Conservation (phyloP, 2,329 filamentous ascomycete species). For the Aspergillus sp. region DNA sequence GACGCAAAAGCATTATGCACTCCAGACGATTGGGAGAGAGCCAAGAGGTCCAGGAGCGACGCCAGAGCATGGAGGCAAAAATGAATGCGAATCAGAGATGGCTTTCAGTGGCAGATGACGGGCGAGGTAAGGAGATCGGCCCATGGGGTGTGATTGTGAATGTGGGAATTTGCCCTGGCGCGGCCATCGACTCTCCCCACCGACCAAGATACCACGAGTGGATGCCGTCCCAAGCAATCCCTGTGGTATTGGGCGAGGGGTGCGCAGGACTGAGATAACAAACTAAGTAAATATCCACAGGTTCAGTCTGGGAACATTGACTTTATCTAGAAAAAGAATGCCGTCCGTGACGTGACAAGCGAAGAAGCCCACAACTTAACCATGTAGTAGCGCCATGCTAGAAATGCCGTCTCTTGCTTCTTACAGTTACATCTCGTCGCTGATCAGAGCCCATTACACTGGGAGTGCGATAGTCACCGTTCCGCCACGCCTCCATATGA, state of each 20-base stretch:
- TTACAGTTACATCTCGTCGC: neutral
- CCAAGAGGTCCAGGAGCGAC: neutral
- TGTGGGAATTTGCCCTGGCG: neutral
- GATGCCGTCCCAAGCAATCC: too few species aligned
- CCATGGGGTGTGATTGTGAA: neutral
- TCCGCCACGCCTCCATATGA: too few species aligned
- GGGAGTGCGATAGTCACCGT: neutral
- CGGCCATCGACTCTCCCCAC: neutral
- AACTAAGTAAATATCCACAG: neutral
- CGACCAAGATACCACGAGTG: too few species aligned
- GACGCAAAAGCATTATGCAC: too few species aligned
- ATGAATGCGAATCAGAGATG: neutral
- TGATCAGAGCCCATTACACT: neutral
- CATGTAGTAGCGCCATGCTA: constrained; percentile 8
- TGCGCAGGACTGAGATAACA: neutral
- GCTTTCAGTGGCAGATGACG: neutral
- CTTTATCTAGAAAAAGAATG: neutral
- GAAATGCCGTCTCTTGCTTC: neutral
- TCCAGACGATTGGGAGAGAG: neutral
- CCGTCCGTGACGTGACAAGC: neutral
- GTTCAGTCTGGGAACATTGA: neutral
- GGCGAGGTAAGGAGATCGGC: neutral
- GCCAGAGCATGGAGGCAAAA: neutral
- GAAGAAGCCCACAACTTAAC: neutral
- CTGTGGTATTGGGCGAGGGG: neutral